Conservation (phyloP, 2,329 filamentous ascomycete species). For the Trichoderma sp. region DNA sequence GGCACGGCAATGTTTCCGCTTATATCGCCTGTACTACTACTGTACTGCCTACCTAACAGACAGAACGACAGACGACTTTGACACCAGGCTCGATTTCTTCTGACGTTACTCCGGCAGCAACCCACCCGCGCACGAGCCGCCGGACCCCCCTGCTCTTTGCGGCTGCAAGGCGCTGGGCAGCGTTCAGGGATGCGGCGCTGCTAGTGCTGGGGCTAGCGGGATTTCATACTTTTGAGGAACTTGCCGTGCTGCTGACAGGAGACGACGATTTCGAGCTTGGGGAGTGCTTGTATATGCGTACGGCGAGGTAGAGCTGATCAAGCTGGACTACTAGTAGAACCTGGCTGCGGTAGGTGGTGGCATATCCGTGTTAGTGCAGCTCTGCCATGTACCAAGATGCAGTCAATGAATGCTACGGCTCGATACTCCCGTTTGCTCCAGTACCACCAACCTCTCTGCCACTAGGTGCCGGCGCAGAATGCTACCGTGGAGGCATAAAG, state of each 20-base stretch:
- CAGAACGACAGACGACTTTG: too few relatives aligned
- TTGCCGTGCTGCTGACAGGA: not conserved
- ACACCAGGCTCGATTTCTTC: too few relatives aligned
- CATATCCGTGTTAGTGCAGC: not conserved
- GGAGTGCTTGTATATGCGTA: not conserved
- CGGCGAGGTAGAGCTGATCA: not conserved
- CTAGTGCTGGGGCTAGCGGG: not conserved
- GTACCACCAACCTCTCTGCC: too few relatives aligned
- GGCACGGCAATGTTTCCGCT: not conserved
- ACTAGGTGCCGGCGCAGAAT: not conserved
- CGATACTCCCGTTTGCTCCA: not conserved
- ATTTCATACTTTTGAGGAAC: not conserved
- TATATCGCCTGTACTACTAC: too few relatives aligned
- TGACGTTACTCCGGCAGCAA: not conserved
- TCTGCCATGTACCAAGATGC: not conserved
- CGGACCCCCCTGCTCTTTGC: not conserved
- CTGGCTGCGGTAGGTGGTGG: not conserved
- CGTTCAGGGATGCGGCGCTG: not conserved
- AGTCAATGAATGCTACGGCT: not conserved
- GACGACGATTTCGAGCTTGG: not conserved
- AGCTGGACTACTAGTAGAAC: not conserved
- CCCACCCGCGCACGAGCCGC: not conserved
- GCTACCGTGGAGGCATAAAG: not conserved
- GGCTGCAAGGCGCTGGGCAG: conserved; percentile 4
- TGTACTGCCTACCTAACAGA: too few relatives aligned